Base-by-base conservation (phyloP, 2,329 filamentous ascomycete genomes). In the Microsporum audouinii region DNA sequence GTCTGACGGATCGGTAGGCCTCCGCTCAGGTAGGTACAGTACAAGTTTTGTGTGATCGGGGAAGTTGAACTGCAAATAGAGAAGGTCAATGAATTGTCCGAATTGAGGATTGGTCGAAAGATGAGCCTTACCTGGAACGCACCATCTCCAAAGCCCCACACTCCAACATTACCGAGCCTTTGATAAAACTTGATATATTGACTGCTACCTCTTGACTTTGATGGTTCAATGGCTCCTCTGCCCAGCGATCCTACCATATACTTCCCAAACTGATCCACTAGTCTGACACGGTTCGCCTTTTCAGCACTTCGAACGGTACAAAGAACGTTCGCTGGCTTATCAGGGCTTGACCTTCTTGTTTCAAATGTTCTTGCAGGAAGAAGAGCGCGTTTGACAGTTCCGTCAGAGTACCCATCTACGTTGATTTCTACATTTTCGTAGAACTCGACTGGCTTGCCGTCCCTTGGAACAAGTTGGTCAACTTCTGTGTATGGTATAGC, bases 1-100 rank as follows among this genome's bases (percentile, higher is more conserved):
- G 34, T 49, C 39, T 8, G 62, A 59, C 8, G 45, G 59, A 33
- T 12, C 59, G 31, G 23, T 8, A 1, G 51, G n/a, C 61, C 73
- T 68, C n/a, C 70, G 71, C 41, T 71, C 72, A 14, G 71, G 72
- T 12, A 72, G 71, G 3, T 77, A 75, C 38, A 80, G 68, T n/a
- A 79, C 73, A 10, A 80, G 71, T 64, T 80, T 80, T 10, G 78
- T 80, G 63, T 80, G 78, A 60, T 80, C 78, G 1, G 78, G 78
- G 65, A 80, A 80, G 64, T 80, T 80, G 69, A 80, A 79, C 68
- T 76, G 39, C 12, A 34, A 34, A 36, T 5, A 59, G 8, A 38
- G 38, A 1, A 33, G 14, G n/a, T 61, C 5, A 64, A 29, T 12
- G 27, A 38, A 36, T 4, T 10, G 34, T 23, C 45, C 6, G 12